Conservation (phyloP, 2,329 filamentous ascomycete genomes). For the Phaeoacremonium minimum region DNA sequence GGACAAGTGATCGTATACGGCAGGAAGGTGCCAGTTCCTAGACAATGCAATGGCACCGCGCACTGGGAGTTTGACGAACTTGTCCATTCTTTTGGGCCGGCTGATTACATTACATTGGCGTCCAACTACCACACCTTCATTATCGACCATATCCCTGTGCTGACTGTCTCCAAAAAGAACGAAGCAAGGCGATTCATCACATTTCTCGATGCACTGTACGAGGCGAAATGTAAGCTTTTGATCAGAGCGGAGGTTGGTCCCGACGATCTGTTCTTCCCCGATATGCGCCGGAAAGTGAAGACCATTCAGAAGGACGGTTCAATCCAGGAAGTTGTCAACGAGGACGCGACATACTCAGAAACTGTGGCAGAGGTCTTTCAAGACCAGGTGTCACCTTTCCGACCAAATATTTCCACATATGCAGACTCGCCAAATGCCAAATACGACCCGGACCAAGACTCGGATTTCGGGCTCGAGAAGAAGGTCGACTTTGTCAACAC, state of each 20-base stretch:
- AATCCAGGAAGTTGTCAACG: conserved; percentile 18
- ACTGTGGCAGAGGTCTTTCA: conserved; percentile 73
- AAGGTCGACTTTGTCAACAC: conserved; percentile 64
- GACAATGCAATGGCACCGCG: conserved; percentile 51
- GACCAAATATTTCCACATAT: conserved; percentile 72
- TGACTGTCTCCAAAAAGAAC: conserved; percentile 69
- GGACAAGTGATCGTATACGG: conserved; percentile 55
- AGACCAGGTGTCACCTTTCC: conserved; percentile 70
- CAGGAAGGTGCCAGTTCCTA: conserved; percentile 55
- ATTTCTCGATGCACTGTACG: conserved; percentile 74
- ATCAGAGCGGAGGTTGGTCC: conserved; percentile 64
- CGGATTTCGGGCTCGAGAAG: conserved; percentile 41
- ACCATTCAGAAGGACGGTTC: conserved; percentile 25
- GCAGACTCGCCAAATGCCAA: conserved; percentile 33
- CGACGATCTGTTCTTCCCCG: conserved; percentile 75
- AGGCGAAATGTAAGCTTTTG: conserved; percentile 73
- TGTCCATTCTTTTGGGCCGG: conserved; percentile 67
- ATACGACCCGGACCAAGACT: conserved; percentile 55
- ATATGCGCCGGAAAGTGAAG: conserved; percentile 29
- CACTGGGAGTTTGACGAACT: conserved; percentile 67
- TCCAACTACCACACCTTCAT: conserved; percentile 77
- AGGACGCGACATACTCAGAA: conserved; percentile 58
- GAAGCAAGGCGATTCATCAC: conserved; percentile 79
- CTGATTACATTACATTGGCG: conserved; percentile 78
- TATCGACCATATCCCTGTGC: conserved; percentile 63